These are phyloP conservation scores for Linum usitatissimum DNA, from an alignment of 345 rosid species.

Conservation along the genomic window DNA sequence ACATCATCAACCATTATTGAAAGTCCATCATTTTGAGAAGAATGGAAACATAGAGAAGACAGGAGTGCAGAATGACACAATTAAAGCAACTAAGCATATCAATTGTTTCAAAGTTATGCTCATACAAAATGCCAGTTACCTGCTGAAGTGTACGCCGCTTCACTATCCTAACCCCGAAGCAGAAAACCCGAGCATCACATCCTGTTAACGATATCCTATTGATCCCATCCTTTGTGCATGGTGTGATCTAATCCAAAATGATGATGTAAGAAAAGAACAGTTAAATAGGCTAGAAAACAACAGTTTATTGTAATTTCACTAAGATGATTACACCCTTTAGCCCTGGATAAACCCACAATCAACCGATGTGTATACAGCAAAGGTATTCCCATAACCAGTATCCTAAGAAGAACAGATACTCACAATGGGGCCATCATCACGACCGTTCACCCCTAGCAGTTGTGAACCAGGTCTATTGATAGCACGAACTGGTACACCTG, in stretches of 20 bases:
- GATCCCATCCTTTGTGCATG: conserved; percentile 58
- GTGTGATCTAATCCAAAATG: conserved; percentile 50
- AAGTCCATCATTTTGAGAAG: background rate
- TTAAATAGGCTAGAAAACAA: background rate
- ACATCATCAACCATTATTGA: too few species aligned
- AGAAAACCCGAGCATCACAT: conserved; percentile 78
- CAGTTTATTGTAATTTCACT: background rate
- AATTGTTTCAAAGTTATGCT: background rate
- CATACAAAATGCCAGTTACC: conserved; percentile 30
- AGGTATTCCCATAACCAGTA: background rate
- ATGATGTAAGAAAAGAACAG: conserved; percentile 5
- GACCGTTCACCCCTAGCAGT: conserved; percentile 83
- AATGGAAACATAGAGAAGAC: background rate
- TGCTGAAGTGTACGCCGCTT: conserved; percentile 68
- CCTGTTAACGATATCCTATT: conserved; percentile 71
- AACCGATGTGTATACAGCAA: background rate
- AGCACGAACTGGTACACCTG: conserved; percentile 67
- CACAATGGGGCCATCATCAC: conserved; percentile 96
- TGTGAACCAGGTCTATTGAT: conserved; percentile 87
- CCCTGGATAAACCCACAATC: background rate
- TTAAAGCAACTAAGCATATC: background rate
- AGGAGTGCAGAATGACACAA: background rate
- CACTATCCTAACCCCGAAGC: conserved; percentile 80
- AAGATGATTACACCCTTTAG: background rate
- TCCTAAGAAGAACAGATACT: conserved; percentile 22